Base-by-base conservation (phyloP, 2,329 filamentous ascomycete genomes). In the Aspergillus costaricaensis region DNA sequence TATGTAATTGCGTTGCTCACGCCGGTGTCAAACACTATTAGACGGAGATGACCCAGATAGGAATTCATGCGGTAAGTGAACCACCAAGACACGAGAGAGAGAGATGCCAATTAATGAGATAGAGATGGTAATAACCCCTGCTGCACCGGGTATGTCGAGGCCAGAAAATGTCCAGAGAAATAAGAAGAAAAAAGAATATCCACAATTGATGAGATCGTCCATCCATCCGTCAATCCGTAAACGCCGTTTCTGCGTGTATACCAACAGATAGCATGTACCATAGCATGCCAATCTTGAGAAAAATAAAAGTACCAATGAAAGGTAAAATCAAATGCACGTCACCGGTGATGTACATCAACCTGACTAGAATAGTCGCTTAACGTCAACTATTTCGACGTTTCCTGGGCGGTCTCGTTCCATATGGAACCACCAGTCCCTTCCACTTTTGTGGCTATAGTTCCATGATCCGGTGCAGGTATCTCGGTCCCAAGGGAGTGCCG, bases 381-480 rank as follows among this genome's bases (percentile, higher is more conserved):
- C 58, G 36, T 73, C 69, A 55, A 76, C 68, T 44, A 73, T 64
- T 43, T 76, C 72, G 12, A 69, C 61, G 38, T 70, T 70, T 32
- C 67, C 66, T 12, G 73, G 72, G 38, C 76, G 75, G 60, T 79
- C 77, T 43, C 77, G 72, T 65, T 80, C 77, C 67, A 78, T 73
- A 60, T 80, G 77, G 59, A 74, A 77, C 77, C 77, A 79, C 77
- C 77, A 80, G 23, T 79, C 77, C 39, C 76, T 74, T 23, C 77
- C 77, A 43, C 55, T 67, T 57, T 73, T 75, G 62, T 79, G 76
- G 17, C 68, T 66, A 47, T 72, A 72, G 60, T 80, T 80, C 77
- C 77, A 80, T 5, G 76, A 74, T 8, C 77, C 77, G 43, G 76
- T 79, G 61, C 77, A 80, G n/a, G 71, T 73, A 55, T 79, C 77